Base-by-base conservation (phyloP, 768 basidiomycete species). In the Serendipita sp. region DNA sequence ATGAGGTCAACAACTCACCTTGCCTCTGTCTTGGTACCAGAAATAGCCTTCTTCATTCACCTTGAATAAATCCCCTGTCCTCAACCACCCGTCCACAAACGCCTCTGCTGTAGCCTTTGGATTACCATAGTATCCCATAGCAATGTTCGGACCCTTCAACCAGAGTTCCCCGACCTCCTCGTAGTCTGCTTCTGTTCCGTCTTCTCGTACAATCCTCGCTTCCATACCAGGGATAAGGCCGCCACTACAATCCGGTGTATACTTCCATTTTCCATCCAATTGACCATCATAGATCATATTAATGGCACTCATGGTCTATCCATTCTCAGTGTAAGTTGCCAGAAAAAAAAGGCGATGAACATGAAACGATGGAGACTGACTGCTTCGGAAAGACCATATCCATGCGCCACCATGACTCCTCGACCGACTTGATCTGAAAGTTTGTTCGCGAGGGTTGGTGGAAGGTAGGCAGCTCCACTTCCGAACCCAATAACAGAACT, bases 111-210 rank as follows among this genome's bases (percentile, higher is more conserved):
- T 87, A 0, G 86, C 84, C 65, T 80, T 76, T 60, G 81, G 79
- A 69, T 90, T 85, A 50, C 83, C 81, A 81, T 81, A 85, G 71
- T 91, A 91, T 64, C 82, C 84, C 77, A 89, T 91, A 88, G 92
- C 91, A 44, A 93, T 76, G 1, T 76, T 81, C 3, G 86, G 84
- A 0, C 91, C 90, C 55, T 83, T 79, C 2, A 93, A 63, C 88
- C 90, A 93, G 16, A 95, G 72, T 72, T 94, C 91, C 15, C 92
- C 91, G 0, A 81, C 75, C 63, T 84, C 76, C 0, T 84, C 84
- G 46, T 75, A 74, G 6, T 72, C 70, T 2, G 80, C 81, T 18
- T 84, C 83, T 10, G 75, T 80, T 0, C 81, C 83, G 2, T 82
- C 83, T 64, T 84, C 81, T 3, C 80, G 76, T 4, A 93, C 81